A percentile compares a stretch with the other conserved stretches of the same genome.
phyloP scores from a whole-genome alignment of 2,329 filamentous ascomycete genomes.

The Talaromyces islandicus region DNA sequence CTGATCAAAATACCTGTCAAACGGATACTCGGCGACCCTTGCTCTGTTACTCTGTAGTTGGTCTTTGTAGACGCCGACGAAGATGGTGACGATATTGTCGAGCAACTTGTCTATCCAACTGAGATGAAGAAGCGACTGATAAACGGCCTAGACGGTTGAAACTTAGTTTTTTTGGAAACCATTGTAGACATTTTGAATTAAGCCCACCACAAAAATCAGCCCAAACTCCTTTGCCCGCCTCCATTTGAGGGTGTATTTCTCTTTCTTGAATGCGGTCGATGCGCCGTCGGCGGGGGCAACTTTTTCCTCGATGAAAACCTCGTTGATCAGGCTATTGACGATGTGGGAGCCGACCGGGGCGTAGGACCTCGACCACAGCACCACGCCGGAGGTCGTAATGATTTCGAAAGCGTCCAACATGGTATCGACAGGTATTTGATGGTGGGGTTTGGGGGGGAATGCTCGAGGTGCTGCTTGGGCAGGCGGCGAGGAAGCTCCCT shows the following conservation, averaged over 20 bases:
- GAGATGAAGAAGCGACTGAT: slow-evolving; percentile 88
- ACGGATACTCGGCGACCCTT: slow-evolving; percentile 73
- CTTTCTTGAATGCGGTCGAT: slow-evolving; percentile 72
- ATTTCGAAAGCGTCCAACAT: slow-evolving; percentile 99
- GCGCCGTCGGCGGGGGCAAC: slow-evolving; percentile 56
- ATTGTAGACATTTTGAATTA: background rate
- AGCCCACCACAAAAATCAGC: slow-evolving; percentile 82
- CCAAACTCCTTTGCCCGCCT: slow-evolving; percentile 86
- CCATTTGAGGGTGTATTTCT: slow-evolving; percentile 94
- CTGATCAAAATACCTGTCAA: slow-evolving; percentile 91
- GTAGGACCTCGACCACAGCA: slow-evolving; percentile 90
- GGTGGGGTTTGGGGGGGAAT: background rate
- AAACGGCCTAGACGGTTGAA: slow-evolving; percentile 65
- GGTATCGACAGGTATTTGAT: background rate
- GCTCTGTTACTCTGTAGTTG: slow-evolving; percentile 77
- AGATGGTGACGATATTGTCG: slow-evolving; percentile 89
- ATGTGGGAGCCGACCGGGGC: slow-evolving; percentile 71
- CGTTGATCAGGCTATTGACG: slow-evolving; percentile 90
- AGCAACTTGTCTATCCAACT: slow-evolving; percentile 96
- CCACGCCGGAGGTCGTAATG: slow-evolving; percentile 88
- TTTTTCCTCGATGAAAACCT: slow-evolving; percentile 97
- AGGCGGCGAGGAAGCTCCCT: background rate
- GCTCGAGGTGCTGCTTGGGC: background rate
- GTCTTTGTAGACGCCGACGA: slow-evolving; percentile 82
- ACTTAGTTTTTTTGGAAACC: background rate